Evolutionary conservation across 768 basidiomycete genomes (phyloP).

Genomic region (Collybia sordida): DNA sequence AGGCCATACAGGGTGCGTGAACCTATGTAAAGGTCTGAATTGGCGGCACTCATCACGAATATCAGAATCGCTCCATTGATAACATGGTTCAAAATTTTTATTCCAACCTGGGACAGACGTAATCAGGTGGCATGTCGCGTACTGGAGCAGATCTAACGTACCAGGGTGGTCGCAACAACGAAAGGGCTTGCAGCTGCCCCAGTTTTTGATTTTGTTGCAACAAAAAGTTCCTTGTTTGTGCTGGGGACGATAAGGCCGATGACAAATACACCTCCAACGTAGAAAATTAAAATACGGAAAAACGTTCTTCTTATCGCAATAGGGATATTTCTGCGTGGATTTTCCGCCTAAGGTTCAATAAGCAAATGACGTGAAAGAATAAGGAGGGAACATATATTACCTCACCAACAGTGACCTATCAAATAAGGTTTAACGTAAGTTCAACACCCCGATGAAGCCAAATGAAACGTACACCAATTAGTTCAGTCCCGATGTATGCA

Average conservation of each 20-base stretch:
- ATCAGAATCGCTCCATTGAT: constrained; percentile 65
- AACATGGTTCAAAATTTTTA: constrained; percentile 58
- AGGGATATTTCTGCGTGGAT: constrained; percentile 74
- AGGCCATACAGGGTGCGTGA: constrained; percentile 49
- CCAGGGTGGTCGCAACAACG: constrained; percentile 48
- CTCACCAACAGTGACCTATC: constrained; percentile 47
- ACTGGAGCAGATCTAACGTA: constrained; percentile 11
- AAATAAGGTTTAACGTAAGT: neutral
- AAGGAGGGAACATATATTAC: constrained; percentile 13
- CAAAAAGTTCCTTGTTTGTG: constrained; percentile 46
- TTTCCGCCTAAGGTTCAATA: constrained; percentile 46
- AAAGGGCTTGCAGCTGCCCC: constrained; percentile 67
- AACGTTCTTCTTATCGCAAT: constrained; percentile 67
- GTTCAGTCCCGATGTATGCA: constrained; percentile 74
- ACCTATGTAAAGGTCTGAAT: constrained; percentile 61
- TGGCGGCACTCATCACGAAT: constrained; percentile 64
- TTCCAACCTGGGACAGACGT: constrained; percentile 39
- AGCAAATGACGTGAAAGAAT: neutral
- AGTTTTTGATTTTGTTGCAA: constrained; percentile 42
- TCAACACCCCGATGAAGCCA: neutral
- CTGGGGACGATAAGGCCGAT: constrained; percentile 72
- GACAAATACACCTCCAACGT: constrained; percentile 69
- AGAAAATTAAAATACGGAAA: constrained; percentile 57
- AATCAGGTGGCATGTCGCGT: neutral
- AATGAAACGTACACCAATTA: constrained; percentile 61